Evolutionary conservation across 1,284 basidiomycete species (phyloP).

Genomic region (Rhodotorula sp.): DNA sequence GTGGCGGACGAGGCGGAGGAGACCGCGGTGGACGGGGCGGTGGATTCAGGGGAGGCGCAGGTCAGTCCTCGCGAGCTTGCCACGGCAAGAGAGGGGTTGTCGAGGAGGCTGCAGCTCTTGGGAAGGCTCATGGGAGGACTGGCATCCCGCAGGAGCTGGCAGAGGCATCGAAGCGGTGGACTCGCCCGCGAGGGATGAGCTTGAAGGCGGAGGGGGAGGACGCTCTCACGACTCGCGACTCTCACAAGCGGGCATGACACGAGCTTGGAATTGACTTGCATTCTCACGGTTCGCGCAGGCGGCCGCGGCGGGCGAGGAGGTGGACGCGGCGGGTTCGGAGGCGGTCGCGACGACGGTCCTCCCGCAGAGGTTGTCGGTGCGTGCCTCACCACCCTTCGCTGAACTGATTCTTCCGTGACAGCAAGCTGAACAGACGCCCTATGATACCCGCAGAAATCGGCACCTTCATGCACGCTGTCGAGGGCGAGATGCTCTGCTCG

Average conservation of each 20-base stretch:
- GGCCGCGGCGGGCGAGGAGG: conserved; percentile 42
- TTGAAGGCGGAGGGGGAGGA: neutral
- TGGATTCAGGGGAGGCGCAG: conserved; percentile 39
- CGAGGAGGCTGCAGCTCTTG: neutral
- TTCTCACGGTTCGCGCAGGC: conserved; percentile 56
- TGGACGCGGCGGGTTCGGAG: conserved; percentile 42
- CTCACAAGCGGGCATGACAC: neutral
- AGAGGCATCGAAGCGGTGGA: neutral
- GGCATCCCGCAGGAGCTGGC: neutral
- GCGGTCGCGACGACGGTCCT: conserved; percentile 47
- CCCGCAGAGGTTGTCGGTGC: conserved; percentile 48
- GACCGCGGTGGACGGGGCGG: conserved; percentile 37
- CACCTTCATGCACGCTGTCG: conserved; percentile 86
- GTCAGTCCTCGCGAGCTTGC: conserved; percentile 3
- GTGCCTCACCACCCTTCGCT: conserved; percentile 4
- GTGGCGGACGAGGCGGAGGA: conserved; percentile 37
- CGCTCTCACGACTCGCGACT: neutral
- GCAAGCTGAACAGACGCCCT: neutral
- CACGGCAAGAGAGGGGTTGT: neutral
- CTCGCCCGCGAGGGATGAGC: neutral
- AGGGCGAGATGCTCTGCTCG: conserved; percentile 96
- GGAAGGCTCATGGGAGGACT: neutral
- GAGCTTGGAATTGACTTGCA: neutral
- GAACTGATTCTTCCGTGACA: neutral
- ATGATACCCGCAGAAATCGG: conserved; percentile 52